Evolutionary conservation across 306 rosid species (phyloP).

Genomic region (Elaeagnus macrophylla): DNA sequence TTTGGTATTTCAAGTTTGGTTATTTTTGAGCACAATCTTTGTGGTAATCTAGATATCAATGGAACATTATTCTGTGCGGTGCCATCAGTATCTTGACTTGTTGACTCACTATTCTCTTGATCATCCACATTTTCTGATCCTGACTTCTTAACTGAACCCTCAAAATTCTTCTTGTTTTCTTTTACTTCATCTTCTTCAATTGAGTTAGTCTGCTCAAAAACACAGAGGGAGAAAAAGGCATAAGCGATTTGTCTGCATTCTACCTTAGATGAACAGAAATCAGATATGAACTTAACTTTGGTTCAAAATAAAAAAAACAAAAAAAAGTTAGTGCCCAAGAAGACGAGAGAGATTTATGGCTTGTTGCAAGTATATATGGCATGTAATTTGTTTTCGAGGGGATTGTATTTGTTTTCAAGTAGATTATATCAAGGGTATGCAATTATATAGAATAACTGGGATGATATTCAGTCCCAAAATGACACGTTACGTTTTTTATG

Average conservation of each 20-base stretch:
- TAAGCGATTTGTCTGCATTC: background rate
- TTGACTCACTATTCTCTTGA: conserved; percentile 22
- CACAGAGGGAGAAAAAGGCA: background rate
- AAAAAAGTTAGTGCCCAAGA: no score
- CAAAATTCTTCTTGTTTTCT: conserved; percentile 11
- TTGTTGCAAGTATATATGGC: no score
- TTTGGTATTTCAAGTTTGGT: conserved; percentile 53
- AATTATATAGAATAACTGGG: no score
- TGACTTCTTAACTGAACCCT: conserved; percentile 10
- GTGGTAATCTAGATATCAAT: conserved; percentile 40
- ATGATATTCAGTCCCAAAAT: no score
- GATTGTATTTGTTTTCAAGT: no score
- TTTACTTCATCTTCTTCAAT: conserved; percentile 43
- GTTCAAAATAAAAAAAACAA: no score
- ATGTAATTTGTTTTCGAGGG: no score
- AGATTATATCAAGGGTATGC: no score
- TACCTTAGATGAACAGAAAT: background rate
- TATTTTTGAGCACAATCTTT: conserved; percentile 36
- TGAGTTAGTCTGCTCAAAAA: conserved; percentile 46
- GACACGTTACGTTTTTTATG: no score
- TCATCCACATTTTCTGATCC: conserved; percentile 9
- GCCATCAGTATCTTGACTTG: conserved; percentile 22
- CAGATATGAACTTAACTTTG: background rate
- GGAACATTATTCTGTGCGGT: conserved; percentile 14
- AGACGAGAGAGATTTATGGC: no score